Evolutionary conservation across 1,284 basidiomycete species (phyloP), one percentile per base, ranked within the genome.

Genomic region (Austroboletus novae-zelandiae): DNA sequence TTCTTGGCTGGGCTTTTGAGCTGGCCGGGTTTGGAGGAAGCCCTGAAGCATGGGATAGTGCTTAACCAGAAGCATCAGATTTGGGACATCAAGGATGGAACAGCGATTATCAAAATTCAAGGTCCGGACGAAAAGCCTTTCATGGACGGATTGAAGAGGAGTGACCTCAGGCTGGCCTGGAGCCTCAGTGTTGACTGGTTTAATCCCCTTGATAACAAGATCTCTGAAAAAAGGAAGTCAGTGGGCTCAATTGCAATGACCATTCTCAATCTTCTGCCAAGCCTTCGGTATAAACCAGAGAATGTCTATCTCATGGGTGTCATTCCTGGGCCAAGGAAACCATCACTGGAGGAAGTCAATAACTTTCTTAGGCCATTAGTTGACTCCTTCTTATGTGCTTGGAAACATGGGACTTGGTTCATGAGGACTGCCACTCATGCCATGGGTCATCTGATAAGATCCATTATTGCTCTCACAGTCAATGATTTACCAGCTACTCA

Each of bases 141-240:
- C 56, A 57, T 50, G 54, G 56, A 37, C 44, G 41, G 35, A 40
- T 49, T 53, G 51, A 36, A 64, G 41, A 41, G 52, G 27, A 48
- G 47, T 25, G 52, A 55, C 17, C 52, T 51, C 43, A 58, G 50
- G 50, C 47, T 41, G 50, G 61, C 40, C 50, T 67, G 45, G 47
- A 57, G 57, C 25, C 56, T 76, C 2, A 61, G 54, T 34, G 41
- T 71, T 4, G 69, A 77, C 45, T 71, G 62, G 47, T 76, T 77
- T 58, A 75, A 75, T 48, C 71, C 72, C 0, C 57, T 56, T 0
- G 44, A 52, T 0, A 71, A 65, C 43, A 70, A 65, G 42, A 47
- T 37, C 18, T 51, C 62, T 18, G 65, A 70, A 3, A 68, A 69
- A 39, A 59, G 58, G 4, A 48, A 51, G 1, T 72, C 69, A 6